A percentile compares a stretch with the other conserved stretches of the same genome.
These are phyloP conservation scores for Jackrogersella minutella DNA, from an alignment of 495 filamentous ascomycete species.

Conservation along the genomic window DNA sequence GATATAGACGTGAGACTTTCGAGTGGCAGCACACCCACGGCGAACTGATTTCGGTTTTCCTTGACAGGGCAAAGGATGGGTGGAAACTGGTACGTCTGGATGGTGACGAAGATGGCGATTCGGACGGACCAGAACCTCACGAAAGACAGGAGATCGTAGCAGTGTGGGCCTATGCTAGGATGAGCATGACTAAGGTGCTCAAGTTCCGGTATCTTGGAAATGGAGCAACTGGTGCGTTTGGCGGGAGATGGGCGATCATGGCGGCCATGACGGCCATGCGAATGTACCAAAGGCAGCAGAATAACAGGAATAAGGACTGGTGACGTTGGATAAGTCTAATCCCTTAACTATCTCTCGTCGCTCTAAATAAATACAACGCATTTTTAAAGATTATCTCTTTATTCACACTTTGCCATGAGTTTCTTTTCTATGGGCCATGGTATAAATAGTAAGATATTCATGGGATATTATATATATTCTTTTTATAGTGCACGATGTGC, in stretches of 20 bases:
- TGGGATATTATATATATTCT: no score
- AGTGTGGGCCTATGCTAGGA: slow-evolving; percentile 11
- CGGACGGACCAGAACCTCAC: slow-evolving; percentile 3
- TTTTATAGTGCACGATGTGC: no score
- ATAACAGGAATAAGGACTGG: slow-evolving; percentile 15
- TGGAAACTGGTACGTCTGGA: slow-evolving; percentile 35
- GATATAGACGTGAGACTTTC: slow-evolving; percentile 27
- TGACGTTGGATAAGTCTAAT: neutral
- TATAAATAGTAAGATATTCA: no score
- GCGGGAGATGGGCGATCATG: slow-evolving; percentile 37
- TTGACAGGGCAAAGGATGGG: slow-evolving; percentile 14
- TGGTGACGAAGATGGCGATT: neutral
- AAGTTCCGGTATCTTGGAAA: slow-evolving; percentile 34
- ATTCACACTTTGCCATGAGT: no score
- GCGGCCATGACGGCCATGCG: slow-evolving; percentile 33
- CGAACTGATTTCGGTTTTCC: slow-evolving; percentile 12
- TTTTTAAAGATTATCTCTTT: no score
- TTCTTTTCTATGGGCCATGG: no score
- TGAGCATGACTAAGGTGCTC: slow-evolving; percentile 31
- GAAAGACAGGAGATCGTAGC: slow-evolving; percentile 34
- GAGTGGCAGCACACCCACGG: slow-evolving; percentile 36
- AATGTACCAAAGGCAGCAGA: slow-evolving; percentile 29
- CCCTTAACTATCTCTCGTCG: neutral
- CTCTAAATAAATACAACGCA: neutral
- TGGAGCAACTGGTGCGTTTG: slow-evolving; percentile 26